phyloP scores from a whole-genome alignment of 208 protist species.

The Tritrichomonas musculus region DNA sequence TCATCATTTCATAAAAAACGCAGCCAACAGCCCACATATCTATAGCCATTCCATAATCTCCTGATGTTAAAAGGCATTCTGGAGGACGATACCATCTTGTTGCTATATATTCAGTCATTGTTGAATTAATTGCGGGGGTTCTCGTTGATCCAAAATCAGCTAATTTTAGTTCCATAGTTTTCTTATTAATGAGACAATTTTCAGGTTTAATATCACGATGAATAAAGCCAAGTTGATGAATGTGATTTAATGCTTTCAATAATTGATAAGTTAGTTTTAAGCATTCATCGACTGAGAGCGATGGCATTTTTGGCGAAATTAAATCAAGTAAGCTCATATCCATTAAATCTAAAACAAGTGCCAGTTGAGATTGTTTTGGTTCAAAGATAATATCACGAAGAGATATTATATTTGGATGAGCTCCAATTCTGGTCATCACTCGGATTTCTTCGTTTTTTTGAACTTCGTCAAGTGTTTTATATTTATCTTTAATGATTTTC shows the following conservation, averaged over 20 bases:
- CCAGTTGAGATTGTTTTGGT: background rate
- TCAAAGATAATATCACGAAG: background rate
- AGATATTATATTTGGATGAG: background rate
- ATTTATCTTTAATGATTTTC: background rate
- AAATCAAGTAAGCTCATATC: background rate
- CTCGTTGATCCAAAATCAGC: background rate
- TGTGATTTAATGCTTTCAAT: background rate
- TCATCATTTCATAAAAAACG: conserved; percentile 43
- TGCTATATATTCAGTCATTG: background rate
- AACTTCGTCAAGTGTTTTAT: background rate
- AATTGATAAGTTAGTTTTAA: conserved; percentile 1
- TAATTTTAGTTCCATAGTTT: background rate
- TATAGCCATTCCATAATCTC: conserved; percentile 12
- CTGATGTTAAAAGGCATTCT: conserved; percentile 1
- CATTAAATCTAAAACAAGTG: background rate
- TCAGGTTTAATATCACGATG: background rate
- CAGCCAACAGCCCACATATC: conserved; percentile 45
- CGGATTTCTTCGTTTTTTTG: background rate
- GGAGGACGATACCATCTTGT: conserved; percentile 35
- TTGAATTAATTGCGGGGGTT: background rate
- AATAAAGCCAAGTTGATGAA: background rate
- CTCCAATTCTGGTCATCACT: background rate
- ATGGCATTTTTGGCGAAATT: background rate
- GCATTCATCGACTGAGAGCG: background rate
- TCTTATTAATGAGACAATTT: background rate